Percentiles rank a stretch among this genome's conserved stretches.
Evolutionary conservation across 2,329 filamentous ascomycete genomes (phyloP).

Genomic region (Monosporascus ibericus): DNA sequence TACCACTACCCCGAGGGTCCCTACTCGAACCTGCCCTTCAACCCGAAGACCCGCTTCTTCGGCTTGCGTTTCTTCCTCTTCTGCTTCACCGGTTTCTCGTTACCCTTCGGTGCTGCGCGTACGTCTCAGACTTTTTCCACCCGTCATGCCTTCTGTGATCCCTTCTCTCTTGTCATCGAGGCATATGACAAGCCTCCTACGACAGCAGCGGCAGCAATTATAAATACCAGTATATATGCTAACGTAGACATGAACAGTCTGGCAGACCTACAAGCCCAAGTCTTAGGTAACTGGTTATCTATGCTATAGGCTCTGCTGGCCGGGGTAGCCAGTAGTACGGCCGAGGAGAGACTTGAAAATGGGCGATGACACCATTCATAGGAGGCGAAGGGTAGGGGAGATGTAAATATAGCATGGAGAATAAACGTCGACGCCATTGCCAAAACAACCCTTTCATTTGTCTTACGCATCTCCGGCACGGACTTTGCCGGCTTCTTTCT

Average conservation of each 20-base stretch:
- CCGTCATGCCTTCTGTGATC: background rate
- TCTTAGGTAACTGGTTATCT: constrained; percentile 22
- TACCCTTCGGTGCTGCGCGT: constrained; percentile 60
- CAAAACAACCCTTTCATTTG: constrained; percentile 1
- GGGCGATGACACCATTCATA: background rate
- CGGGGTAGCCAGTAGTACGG: constrained; percentile 1
- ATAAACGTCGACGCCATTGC: constrained; percentile 6
- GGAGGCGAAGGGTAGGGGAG: constrained; percentile 4
- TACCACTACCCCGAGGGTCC: constrained; percentile 99
- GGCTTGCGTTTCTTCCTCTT: constrained; percentile 75
- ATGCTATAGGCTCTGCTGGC: background rate
- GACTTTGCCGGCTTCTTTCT: too few species aligned
- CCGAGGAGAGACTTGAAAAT: constrained; percentile 1
- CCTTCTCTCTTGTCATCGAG: background rate
- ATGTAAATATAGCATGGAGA: constrained; percentile 10
- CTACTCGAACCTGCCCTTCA: constrained; percentile 93
- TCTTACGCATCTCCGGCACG: background rate
- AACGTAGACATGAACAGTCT: constrained; percentile 34
- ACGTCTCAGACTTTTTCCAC: constrained; percentile 28
- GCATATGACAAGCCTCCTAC: background rate
- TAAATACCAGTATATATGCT: constrained; percentile 4
- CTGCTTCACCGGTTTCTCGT: constrained; percentile 48
- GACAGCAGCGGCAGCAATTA: too few species aligned
- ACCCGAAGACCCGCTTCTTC: constrained; percentile 86
- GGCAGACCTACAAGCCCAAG: constrained; percentile 43